Conservation (phyloP, 495 filamentous ascomycete species). For the Neurospora sp. region DNA sequence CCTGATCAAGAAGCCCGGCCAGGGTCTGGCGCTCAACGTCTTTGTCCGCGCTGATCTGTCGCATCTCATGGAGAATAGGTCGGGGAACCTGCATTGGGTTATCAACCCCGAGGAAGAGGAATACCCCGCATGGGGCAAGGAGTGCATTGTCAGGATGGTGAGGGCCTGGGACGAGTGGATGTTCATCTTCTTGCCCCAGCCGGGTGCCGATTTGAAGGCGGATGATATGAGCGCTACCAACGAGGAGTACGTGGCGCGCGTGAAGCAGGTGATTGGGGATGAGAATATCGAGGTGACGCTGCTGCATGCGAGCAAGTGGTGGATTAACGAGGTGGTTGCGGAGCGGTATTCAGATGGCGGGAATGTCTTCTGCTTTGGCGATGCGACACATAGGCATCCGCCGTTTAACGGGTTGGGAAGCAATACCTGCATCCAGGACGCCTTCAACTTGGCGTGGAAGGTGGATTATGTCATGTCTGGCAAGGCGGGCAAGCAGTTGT, state of each 20-base stretch:
- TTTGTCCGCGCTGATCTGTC: slow-evolving; percentile 43
- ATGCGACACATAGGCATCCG: slow-evolving; percentile 38
- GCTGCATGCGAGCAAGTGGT: slow-evolving; percentile 29
- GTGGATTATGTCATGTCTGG: slow-evolving; percentile 30
- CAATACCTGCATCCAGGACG: slow-evolving; percentile 41
- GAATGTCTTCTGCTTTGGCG: slow-evolving; percentile 36
- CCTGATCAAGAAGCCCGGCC: slow-evolving; percentile 39
- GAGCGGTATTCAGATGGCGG: slow-evolving; percentile 28
- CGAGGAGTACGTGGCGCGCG: slow-evolving; percentile 28
- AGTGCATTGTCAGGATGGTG: slow-evolving; percentile 31
- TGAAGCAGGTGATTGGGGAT: slow-evolving; percentile 43
- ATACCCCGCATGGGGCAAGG: slow-evolving; percentile 25
- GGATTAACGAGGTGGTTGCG: slow-evolving; percentile 33
- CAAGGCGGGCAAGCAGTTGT: slow-evolving; percentile 14
- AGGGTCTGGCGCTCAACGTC: slow-evolving; percentile 45
- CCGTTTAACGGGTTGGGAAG: slow-evolving; percentile 38
- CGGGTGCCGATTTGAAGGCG: slow-evolving; percentile 17
- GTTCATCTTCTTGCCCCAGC: slow-evolving; percentile 30
- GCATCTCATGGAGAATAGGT: slow-evolving; percentile 35
- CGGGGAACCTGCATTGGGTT: slow-evolving; percentile 49
- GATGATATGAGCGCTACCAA: slow-evolving; percentile 22
- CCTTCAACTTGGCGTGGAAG: slow-evolving; percentile 43
- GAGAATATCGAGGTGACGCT: slow-evolving; percentile 26
- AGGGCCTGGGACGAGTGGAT: slow-evolving; percentile 38
- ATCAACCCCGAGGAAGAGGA: slow-evolving; percentile 24